Base-by-base conservation (phyloP, 192 early-diverging fungal genomes). In the Radiomyces spectabilis region DNA sequence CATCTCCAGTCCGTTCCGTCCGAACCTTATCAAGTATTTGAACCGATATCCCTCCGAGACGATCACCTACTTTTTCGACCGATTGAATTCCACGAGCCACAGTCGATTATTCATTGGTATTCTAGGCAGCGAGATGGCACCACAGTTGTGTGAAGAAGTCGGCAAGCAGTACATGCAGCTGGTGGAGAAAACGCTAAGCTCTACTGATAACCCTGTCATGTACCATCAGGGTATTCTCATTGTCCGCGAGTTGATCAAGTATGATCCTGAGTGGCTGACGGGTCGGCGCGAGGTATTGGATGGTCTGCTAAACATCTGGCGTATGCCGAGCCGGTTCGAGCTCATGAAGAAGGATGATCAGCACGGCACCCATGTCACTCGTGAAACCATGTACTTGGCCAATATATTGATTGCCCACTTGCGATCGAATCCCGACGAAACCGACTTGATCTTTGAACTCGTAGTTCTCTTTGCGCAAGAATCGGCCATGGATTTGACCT, bases 1-100 rank as follows among this genome's bases (percentile, higher is more conserved):
- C 5, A 68, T 80, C 39, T 94, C 95, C 2, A 96, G 94, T 52
- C 97, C 97, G 1, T 99, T 99, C 78, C 70, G 95, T 30, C 66
- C 77, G 19, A 91, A 93, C 18, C 72, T 99, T 40, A 83, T 92
- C 65, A 86, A 86, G 67, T 98, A 91, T 67, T 57, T 98, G 44
- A 97, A 94, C 57, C 75, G 88, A 15, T 97, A 99, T 61, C 74
- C 87, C 5, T 58, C 77, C 4, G 94, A 99, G 49, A 74, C 92
- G 2, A 79, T 93, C 5, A 80, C 77, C 4, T 95, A 89, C 59
- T 98, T 99, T 55, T 75, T 83, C 21, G 79, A 87, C 31, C 78
- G 77, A n/a, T 53, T 93, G 22, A 65, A 71, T 15, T 73, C 82
- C 42, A 64, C 74, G 5, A 74, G 74, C 27, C 74, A 78, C 51